Evolutionary conservation across 2,329 filamentous ascomycete genomes (phyloP), one percentile per base, ranked within the genome.

Genomic region (Aaosphaeria arxii): DNA sequence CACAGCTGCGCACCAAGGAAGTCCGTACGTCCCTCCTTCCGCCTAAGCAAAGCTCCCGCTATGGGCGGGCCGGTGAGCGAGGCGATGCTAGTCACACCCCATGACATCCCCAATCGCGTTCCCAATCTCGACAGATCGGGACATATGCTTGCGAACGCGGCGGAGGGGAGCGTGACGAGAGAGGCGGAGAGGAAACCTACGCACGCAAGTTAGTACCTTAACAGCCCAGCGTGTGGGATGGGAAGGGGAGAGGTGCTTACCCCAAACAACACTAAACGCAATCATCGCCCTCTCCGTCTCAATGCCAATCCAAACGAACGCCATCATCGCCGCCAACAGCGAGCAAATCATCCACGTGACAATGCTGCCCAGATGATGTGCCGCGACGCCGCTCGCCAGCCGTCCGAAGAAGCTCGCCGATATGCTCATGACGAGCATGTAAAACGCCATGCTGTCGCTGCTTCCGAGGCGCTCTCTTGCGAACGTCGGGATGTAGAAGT

Each of bases 401-500:
- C 68, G 50, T 0, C 68, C 68, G 24, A 70, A 67, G 51, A 70
- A 71, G 41, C 64, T 69, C 0, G 51, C 66, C 5, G 64, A 64
- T 4, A 71, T 56, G 4, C 53, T 56, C 33, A 65, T 58, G 2
- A 70, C 59, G 4, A 70, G 57, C 56, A 59, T 68, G 36, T 69
- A 67, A 46, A 69, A 36, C 1, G 48, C 62, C 7, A 58, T 49
- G 29, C 60, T 66, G 42, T 67, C 59, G 3, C 51, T 58, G n/a
- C 56, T 57, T 0, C 62, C 66, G 6, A 71, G 53, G 4, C 43
- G 46, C 36, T 70, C 62, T 13, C 56, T 53, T 2, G 66, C 64
- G 48, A 63, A 71, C 3, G 64, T 65, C 1, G 67, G 61, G 11
- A 71, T 68, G 45, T 69, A 71, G 42, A 70, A 70, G 44, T 69